Conservation (phyloP, 257 asterid species). For the Przewalskia tangutica region DNA sequence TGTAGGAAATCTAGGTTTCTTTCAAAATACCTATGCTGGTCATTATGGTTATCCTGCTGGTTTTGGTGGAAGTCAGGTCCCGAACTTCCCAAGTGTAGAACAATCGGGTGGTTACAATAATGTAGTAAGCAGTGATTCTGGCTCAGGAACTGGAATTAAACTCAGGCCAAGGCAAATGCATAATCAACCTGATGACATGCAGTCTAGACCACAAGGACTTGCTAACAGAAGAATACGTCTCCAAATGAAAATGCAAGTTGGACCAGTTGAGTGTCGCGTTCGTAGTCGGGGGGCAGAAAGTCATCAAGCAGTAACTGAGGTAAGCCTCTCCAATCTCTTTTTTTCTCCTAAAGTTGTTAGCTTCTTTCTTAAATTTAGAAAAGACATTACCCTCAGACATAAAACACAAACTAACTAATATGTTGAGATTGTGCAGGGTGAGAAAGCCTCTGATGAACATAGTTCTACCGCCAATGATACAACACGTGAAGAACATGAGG, state of each 20-base stretch:
- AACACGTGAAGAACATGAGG: conserved; percentile 2
- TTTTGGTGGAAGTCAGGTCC: conserved; percentile 20
- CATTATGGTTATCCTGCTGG: conserved; percentile 10
- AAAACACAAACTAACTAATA: neutral
- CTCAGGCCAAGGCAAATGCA: conserved; percentile 31
- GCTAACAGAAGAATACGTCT: conserved; percentile 67
- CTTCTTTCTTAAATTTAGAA: neutral
- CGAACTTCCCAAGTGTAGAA: conserved; percentile 4
- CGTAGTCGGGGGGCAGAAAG: conserved; percentile 10
- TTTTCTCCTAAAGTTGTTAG: neutral
- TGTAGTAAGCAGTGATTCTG: conserved; percentile 11
- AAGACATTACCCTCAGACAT: neutral
- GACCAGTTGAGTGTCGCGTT: conserved; percentile 33
- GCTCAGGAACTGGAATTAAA: conserved; percentile 47
- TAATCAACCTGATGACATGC: conserved; percentile 8
- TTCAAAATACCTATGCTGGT: conserved; percentile 4
- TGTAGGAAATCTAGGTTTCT: conserved; percentile 6
- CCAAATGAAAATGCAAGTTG: conserved; percentile 39
- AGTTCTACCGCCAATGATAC: conserved; percentile 5
- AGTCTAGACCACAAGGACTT: conserved; percentile 37
- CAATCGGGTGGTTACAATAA: conserved; percentile 9
- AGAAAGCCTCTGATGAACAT: conserved; percentile 5
- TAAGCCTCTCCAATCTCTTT: conserved; percentile 16
- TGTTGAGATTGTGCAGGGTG: conserved; percentile 40
- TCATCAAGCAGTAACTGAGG: conserved; percentile 28